Percentiles rank a stretch among this genome's conserved stretches.
Evolutionary conservation across 2,329 filamentous ascomycete species (phyloP).

Genomic region (Aspergillus sp.): DNA sequence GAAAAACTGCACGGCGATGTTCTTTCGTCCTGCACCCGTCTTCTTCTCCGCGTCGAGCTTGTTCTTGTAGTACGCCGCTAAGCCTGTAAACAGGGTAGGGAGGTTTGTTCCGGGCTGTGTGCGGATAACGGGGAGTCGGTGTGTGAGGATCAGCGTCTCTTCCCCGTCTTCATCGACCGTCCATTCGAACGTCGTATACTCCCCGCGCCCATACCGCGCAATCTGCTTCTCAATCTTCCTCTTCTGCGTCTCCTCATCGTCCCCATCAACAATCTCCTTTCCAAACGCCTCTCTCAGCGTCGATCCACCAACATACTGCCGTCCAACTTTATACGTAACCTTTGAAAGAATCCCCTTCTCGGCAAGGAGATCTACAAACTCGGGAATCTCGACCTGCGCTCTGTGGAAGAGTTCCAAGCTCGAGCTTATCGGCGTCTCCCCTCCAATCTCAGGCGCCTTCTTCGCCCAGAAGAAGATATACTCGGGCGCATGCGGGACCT

Average conservation of each 20-base stretch:
- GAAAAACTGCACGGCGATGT: slow-evolving; percentile 47
- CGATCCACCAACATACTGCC: slow-evolving; percentile 53
- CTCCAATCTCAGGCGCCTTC: slow-evolving; percentile 39
- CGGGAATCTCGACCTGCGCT: slow-evolving; percentile 52
- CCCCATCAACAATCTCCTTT: slow-evolving; percentile 51
- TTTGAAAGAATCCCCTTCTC: slow-evolving; percentile 52
- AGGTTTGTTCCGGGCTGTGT: slow-evolving; percentile 53
- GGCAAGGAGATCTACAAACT: slow-evolving; percentile 50
- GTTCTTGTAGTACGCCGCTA: slow-evolving; percentile 53
- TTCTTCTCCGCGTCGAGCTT: slow-evolving; percentile 29
- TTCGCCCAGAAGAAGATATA: slow-evolving; percentile 58
- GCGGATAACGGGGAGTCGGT: slow-evolving; percentile 52
- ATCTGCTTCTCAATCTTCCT: slow-evolving; percentile 57
- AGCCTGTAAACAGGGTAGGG: slow-evolving; percentile 53
- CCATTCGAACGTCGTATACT: slow-evolving; percentile 56
- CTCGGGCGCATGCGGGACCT: slow-evolving; percentile 57
- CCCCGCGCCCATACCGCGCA: slow-evolving; percentile 49
- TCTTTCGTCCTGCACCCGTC: slow-evolving; percentile 25
- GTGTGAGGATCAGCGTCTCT: slow-evolving; percentile 45
- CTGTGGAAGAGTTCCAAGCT: slow-evolving; percentile 53
- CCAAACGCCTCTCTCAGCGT: slow-evolving; percentile 55
- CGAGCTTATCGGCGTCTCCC: slow-evolving; percentile 55
- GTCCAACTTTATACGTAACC: slow-evolving; percentile 49
- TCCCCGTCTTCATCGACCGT: slow-evolving; percentile 38
- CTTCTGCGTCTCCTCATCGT: slow-evolving; percentile 47